Base-by-base conservation (phyloP, 805 yeast species). In the Saccharomycopsis babjevae region DNA sequence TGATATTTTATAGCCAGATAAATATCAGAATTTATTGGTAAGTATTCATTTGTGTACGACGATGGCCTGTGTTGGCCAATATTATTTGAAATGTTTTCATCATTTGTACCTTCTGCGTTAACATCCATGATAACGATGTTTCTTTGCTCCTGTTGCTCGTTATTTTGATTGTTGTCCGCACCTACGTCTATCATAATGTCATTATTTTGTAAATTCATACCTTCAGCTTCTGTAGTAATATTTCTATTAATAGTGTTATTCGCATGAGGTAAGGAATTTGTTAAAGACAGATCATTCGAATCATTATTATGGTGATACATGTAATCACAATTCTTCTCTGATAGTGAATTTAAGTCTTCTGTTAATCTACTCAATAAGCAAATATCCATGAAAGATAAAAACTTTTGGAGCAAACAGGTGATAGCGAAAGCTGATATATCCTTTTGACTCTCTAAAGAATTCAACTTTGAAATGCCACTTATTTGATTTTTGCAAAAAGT, bases 401-500 rank as follows among this genome's bases (percentile, higher is more conserved):
- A 57, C 10, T 64, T 63, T 32, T 59, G 57, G 22, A 61, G 36
- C 1, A 54, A 54, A 8, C 63, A 57, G 22, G 3, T 40, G 11
- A 63, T 61, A 3, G 62, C 39, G 6, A 61, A 57, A 40, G 34
- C 28, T 16, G 32, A 16, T 36, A n/a, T 30, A 25, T 54, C 34
- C 18, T 55, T 28, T 18, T 62, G 50, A 1, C 15, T 46, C 22
- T 46, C 52, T 22, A n/a, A 13, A 46, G 52, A 46, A 16, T 8
- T 8, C 16, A 71, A 58, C 34, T 69, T 70, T 57, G 70, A 68
- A 8, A 82, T 70, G 5, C 82, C 71, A 61, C 77, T 80, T 0
- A 85, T 79, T 13, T 83, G 73, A 62, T 75, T 74, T 62, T 83
- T 87, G 0, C 81, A 79, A 65, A 83, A 79, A 62, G 86, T 86